These are phyloP conservation scores for Lineolata rhizophorae DNA, from an alignment of 495 filamentous ascomycete genomes.

Conservation along the genomic window DNA sequence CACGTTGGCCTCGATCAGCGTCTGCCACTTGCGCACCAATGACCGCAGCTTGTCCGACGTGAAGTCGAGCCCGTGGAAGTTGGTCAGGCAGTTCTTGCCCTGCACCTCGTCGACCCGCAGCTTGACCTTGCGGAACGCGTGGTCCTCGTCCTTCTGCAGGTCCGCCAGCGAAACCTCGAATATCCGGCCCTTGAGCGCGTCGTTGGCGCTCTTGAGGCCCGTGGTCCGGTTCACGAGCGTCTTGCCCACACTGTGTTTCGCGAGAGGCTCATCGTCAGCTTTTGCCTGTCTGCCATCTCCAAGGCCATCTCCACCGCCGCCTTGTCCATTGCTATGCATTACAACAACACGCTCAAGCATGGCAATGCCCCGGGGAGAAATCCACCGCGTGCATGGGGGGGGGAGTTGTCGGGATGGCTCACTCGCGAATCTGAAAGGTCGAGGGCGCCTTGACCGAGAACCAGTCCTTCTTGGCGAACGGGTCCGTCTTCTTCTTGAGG, in stretches of 20 bases:
- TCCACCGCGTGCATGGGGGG: slow-evolving; percentile 4
- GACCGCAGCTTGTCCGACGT: slow-evolving; percentile 98
- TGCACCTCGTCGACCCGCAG: slow-evolving; percentile 95
- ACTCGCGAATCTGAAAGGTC: slow-evolving; percentile 92
- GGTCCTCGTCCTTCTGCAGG: slow-evolving; percentile 98
- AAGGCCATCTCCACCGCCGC: too few species aligned
- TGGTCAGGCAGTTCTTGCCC: slow-evolving; percentile 99
- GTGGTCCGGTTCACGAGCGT: slow-evolving; percentile 97
- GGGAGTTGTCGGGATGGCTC: too few species aligned
- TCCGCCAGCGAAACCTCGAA: slow-evolving; percentile 97
- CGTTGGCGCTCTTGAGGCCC: slow-evolving; percentile 98
- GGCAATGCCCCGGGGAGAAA: not conserved
- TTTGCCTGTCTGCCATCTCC: too few species aligned
- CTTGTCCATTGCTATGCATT: too few species aligned
- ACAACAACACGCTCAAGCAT: slow-evolving; percentile 1
- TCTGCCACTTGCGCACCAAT: slow-evolving; percentile 97
- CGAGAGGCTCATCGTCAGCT: too few species aligned
- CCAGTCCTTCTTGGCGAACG: slow-evolving; percentile 97
- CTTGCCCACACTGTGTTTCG: slow-evolving; percentile 68
- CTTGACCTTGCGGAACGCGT: slow-evolving; percentile 98
- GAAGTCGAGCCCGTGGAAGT: slow-evolving; percentile 99
- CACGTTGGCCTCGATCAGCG: slow-evolving; percentile 95
- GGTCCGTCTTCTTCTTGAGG: slow-evolving; percentile 98
- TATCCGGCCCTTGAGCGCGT: slow-evolving; percentile 94
- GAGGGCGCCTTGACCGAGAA: slow-evolving; percentile 95